These are phyloP conservation scores for Waitea zeae DNA, from an alignment of 1,284 basidiomycete species.

Conservation along the genomic window DNA sequence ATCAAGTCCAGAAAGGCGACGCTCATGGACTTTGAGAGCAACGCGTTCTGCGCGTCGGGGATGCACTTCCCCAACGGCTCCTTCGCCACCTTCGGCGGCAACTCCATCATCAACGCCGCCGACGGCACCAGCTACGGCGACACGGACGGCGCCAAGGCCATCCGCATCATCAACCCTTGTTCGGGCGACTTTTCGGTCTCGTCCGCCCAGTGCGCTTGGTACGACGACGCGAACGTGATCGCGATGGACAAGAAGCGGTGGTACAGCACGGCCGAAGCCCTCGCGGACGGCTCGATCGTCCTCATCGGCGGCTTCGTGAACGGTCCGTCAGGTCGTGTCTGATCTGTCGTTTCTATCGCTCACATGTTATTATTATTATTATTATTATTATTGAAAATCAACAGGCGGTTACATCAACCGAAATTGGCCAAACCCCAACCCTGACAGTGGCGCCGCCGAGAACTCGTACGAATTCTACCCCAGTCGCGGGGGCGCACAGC, in stretches of 20 bases:
- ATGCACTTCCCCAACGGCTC: conserved; percentile 20
- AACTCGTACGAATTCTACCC: conserved; percentile 76
- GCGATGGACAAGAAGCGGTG: conserved; percentile 68
- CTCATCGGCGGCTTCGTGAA: conserved; percentile 71
- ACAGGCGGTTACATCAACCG: conserved; percentile 67
- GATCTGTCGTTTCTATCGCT: neutral
- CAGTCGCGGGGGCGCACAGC: conserved; percentile 32
- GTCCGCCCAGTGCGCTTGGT: conserved; percentile 46
- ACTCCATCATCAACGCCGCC: conserved; percentile 52
- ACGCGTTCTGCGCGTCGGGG: conserved; percentile 21
- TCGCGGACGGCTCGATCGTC: conserved; percentile 49
- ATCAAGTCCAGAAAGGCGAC: conserved; percentile 5
- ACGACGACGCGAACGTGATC: conserved; percentile 47
- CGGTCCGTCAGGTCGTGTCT: conserved; percentile 33
- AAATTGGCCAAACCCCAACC: conserved; percentile 53
- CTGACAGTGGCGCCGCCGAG: conserved; percentile 41
- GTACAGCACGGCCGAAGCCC: conserved; percentile 75
- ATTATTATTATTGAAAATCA: too few species aligned
- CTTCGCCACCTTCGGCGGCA: conserved; percentile 50
- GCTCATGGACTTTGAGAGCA: conserved; percentile 15
- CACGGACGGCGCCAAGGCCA: conserved; percentile 45
- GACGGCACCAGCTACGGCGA: conserved; percentile 41
- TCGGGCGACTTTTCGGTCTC: conserved; percentile 15
- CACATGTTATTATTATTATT: too few species aligned
- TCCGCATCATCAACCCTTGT: conserved; percentile 68